Percentiles rank a stretch among this genome's conserved stretches.
Conservation (phyloP, 768 basidiomycete species). For the Kwoniella heveanensis region DNA sequence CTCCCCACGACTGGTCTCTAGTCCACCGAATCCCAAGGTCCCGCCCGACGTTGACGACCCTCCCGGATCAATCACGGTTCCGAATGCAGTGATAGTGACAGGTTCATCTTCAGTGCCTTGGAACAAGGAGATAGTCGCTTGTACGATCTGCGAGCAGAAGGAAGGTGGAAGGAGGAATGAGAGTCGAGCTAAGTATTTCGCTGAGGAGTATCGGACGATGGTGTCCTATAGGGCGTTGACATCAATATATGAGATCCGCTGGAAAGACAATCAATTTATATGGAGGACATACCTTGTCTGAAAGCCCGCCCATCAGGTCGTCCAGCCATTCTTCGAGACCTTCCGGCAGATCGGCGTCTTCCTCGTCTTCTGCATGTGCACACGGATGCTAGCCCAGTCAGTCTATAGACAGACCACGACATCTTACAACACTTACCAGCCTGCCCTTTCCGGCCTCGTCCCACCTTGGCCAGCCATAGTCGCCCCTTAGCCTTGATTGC, state of each 20-base stretch:
- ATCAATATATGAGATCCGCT: neutral
- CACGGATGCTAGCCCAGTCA: neutral
- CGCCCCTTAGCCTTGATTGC: slow-evolving; percentile 52
- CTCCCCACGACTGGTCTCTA: slow-evolving; percentile 61
- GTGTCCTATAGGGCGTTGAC: slow-evolving; percentile 69
- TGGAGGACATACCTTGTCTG: slow-evolving; percentile 69
- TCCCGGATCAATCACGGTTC: slow-evolving; percentile 45
- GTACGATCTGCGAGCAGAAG: slow-evolving; percentile 77
- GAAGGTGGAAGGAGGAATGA: slow-evolving; percentile 75
- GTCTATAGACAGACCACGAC: slow-evolving; percentile 36
- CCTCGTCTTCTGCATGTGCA: slow-evolving; percentile 43
- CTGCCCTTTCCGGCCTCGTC: slow-evolving; percentile 1
- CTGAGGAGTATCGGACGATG: slow-evolving; percentile 88
- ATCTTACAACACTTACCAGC: neutral
- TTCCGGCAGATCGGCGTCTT: slow-evolving; percentile 65
- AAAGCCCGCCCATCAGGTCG: slow-evolving; percentile 69
- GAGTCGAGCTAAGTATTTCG: slow-evolving; percentile 86
- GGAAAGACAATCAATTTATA: neutral
- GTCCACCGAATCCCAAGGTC: slow-evolving; percentile 45
- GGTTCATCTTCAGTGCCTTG: slow-evolving; percentile 56
- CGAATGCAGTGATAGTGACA: slow-evolving; percentile 34
- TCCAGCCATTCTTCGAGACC: slow-evolving; percentile 75
- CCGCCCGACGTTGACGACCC: slow-evolving; percentile 37
- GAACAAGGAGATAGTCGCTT: slow-evolving; percentile 76
- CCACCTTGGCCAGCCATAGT: slow-evolving; percentile 51